Percentiles rank a stretch among this genome's conserved stretches.
Evolutionary conservation across 1,139 yeast genomes (phyloP).

Genomic region (Yamadazyma sp.): DNA sequence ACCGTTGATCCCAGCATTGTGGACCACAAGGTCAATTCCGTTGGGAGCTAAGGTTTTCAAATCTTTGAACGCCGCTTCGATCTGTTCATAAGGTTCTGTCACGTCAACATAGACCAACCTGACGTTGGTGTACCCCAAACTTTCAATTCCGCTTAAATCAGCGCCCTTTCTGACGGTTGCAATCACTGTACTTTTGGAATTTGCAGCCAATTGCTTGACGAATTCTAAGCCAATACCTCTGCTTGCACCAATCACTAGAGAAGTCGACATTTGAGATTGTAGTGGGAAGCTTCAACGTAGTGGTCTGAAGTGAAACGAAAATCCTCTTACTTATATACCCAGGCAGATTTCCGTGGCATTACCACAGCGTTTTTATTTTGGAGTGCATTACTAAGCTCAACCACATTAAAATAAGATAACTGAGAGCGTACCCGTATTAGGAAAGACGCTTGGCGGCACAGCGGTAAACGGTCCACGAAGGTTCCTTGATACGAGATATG

Average conservation of each 20-base stretch:
- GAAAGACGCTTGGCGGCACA: too few species aligned
- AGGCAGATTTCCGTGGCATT: too few species aligned
- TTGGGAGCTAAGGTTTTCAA: conserved; percentile 4
- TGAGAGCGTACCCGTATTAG: too few species aligned
- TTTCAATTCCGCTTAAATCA: conserved; percentile 1
- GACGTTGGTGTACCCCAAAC: conserved; percentile 5
- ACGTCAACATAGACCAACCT: conserved; percentile 4
- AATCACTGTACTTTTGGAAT: conserved; percentile 4
- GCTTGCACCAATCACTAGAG: conserved; percentile 9
- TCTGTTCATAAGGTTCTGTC: background rate
- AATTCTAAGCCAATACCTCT: conserved; percentile 11
- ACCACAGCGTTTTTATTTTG: too few species aligned
- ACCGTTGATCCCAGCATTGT: conserved; percentile 6
- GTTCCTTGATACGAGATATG: too few species aligned
- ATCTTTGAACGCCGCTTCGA: conserved; percentile 5
- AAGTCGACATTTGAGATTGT: conserved; percentile 10
- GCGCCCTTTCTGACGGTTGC: conserved; percentile 9
- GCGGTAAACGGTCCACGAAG: too few species aligned
- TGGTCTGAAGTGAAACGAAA: too few species aligned
- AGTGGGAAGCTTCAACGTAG: too few species aligned
- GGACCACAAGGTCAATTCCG: conserved; percentile 7
- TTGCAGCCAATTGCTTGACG: conserved; percentile 5
- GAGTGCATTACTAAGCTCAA: too few species aligned
- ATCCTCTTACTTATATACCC: too few species aligned
- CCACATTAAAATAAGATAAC: too few species aligned